Evolutionary conservation across 768 basidiomycete species (phyloP), one percentile per base, ranked within the genome.

Genomic region (Leucogyrophana mollusca): DNA sequence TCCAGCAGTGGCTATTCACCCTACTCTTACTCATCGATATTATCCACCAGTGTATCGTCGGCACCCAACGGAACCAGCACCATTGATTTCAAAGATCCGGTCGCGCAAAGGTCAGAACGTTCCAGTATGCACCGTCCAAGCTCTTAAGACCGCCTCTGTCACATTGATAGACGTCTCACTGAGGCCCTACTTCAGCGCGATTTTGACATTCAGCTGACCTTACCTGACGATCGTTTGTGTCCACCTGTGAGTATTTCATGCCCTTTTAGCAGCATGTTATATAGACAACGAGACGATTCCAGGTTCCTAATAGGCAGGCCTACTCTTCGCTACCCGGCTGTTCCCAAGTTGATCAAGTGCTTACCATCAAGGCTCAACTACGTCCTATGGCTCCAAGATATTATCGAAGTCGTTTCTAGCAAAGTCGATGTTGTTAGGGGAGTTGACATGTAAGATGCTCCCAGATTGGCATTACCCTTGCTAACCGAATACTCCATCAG

Each of bases 271-370:
- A n/a, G n/a, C 25, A 8, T 52, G 37, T n/a, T 41, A 24, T 7
- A 35, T 27, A 32, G 43, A 47, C 16, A 25, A 11, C 3, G 24
- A 25, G 10, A n/a, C 18, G 30, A 7, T 45, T 20, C 9, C 46
- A 89, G 88, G 77, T 90, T 7, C 85, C 88, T 0, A 89, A 89
- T 52, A 77, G 87, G 86, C n/a, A n/a, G n/a, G n/a, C n/a, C n/a
- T 85, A n/a, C 23, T 47, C 38, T 16, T 11, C 22, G 23, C 10
- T 3, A 7, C 3, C 17, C 23, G 11, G 18, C 16, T 11, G 13
- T n/a, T n/a, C n/a, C n/a, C 18, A 9, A 43, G 34, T 36, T n/a
- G 24, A 27, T 47, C 34, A 33, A 34, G 18, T 25, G 4, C 3
- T 23, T 18, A 13, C 52, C 22, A 24, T 23, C 35, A 34, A 92